A percentile compares a stretch with the other conserved stretches of the same genome.
Evolutionary conservation across 306 rosid genomes (phyloP).

Genomic region (Sesbania bispinosa): DNA sequence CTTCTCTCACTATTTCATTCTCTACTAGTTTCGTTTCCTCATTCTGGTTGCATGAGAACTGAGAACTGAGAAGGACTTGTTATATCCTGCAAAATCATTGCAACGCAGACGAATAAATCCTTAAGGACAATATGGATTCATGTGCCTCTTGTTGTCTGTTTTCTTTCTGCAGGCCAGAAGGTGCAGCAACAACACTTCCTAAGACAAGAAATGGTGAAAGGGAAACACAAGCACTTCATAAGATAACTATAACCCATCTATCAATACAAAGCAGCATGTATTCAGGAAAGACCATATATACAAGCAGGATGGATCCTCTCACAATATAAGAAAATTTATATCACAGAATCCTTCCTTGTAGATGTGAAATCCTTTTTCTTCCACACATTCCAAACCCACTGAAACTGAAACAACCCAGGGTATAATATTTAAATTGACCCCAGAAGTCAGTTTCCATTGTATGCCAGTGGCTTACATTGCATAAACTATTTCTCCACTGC

Average conservation of each 20-base stretch:
- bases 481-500: slow-evolving; percentile 92
- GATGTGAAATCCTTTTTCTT: slow-evolving; percentile 16
- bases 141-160: no score
- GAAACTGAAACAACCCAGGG: slow-evolving; percentile 2
- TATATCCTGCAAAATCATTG: no score
- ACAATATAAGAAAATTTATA: slow-evolving; percentile 4
- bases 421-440: slow-evolving; percentile 7
- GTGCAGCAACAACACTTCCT: no score
- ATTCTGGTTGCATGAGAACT: no score
- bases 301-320: slow-evolving; percentile 30
- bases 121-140: no score
- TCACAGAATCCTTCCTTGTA: slow-evolving; percentile 25
- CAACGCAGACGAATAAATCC: no score
- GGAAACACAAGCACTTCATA: slow-evolving; percentile 11
- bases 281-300: slow-evolving; percentile 12
- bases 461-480: slow-evolving; percentile 54
- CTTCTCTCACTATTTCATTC: no score
- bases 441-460: not conserved
- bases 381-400: slow-evolving; percentile 31
- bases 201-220: not conserved
- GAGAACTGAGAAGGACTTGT: no score
- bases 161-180: no score
- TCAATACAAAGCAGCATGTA: slow-evolving; percentile 27
- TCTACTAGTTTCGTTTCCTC: no score
- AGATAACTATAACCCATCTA: slow-evolving; percentile 12